Evolutionary conservation across 371 early-diverging fungal species (phyloP).

Genomic region (Coemansia sp.): DNA sequence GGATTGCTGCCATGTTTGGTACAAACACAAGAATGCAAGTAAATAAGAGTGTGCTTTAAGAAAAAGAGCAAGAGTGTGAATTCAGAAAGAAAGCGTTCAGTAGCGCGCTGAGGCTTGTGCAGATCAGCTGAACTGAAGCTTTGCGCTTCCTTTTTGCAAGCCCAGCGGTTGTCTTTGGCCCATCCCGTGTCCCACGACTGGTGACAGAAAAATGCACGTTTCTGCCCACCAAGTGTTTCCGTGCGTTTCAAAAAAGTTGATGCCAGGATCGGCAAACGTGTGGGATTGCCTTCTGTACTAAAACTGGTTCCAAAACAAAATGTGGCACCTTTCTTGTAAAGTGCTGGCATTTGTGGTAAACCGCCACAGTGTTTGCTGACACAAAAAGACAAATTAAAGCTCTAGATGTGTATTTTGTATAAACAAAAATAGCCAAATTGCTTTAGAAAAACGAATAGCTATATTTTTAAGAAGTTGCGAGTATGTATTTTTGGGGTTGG

Average conservation of each 20-base stretch:
- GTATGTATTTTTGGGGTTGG: background rate
- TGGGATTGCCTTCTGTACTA: background rate
- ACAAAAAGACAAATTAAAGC: background rate
- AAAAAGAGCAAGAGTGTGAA: background rate
- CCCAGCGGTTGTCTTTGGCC: background rate
- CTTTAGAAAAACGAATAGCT: background rate
- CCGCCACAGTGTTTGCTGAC: too few species aligned
- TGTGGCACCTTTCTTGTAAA: background rate
- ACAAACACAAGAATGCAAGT: background rate
- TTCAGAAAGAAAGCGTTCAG: background rate
- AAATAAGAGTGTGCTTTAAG: background rate
- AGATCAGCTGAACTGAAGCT: background rate
- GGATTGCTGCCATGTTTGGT: slow-evolving; percentile 32
- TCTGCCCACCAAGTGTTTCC: background rate
- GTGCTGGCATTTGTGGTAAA: too few species aligned
- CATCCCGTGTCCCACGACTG: background rate
- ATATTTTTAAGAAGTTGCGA: background rate
- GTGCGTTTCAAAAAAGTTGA: background rate
- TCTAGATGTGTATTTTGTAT: background rate
- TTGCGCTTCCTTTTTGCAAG: background rate
- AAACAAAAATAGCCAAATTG: slow-evolving; percentile 6
- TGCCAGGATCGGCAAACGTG: background rate
- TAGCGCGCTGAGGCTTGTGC: background rate
- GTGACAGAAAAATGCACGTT: background rate
- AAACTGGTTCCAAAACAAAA: background rate